Conservation (phyloP, 2,329 filamentous ascomycete species). For the Fusarium burgessii region DNA sequence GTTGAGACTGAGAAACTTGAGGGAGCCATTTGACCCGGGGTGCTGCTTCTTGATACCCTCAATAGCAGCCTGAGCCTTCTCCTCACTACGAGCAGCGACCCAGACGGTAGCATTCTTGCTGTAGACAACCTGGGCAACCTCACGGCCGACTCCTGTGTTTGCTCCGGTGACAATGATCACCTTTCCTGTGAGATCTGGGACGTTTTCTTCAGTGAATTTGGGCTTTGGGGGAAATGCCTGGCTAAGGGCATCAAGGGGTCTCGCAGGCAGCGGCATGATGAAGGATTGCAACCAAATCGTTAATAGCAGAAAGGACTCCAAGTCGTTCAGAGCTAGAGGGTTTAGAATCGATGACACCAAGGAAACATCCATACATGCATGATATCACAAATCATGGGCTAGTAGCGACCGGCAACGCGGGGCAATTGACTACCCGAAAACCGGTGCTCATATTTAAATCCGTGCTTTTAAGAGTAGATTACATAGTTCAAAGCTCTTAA, state of each 20-base stretch:
- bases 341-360: not conserved
- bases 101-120: constrained; percentile 66
- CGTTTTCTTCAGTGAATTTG: constrained; percentile 64
- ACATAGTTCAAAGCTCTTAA: not conserved
- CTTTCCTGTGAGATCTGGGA: constrained; percentile 64
- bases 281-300: not conserved
- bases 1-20: constrained; percentile 62
- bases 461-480: not conserved
- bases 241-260: constrained; percentile 28
- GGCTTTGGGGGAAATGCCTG: constrained; percentile 44
- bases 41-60: constrained; percentile 53
- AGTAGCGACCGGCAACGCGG: constrained; percentile 25
- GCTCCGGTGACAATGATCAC: constrained; percentile 67
- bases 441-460: not conserved
- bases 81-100: constrained; percentile 61
- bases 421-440: constrained; percentile 21
- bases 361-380: not conserved
- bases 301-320: not conserved
- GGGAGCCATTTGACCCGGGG: constrained; percentile 53
- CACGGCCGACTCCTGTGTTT: constrained; percentile 61
- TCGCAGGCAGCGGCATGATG: constrained; percentile 18
- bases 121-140: constrained; percentile 67
- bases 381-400: constrained; percentile 11
- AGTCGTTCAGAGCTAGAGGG: not conserved
- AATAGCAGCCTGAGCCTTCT: constrained; percentile 61